phyloP scores from a whole-genome alignment of 768 basidiomycete genomes.

The Lentinula aciculospora region DNA sequence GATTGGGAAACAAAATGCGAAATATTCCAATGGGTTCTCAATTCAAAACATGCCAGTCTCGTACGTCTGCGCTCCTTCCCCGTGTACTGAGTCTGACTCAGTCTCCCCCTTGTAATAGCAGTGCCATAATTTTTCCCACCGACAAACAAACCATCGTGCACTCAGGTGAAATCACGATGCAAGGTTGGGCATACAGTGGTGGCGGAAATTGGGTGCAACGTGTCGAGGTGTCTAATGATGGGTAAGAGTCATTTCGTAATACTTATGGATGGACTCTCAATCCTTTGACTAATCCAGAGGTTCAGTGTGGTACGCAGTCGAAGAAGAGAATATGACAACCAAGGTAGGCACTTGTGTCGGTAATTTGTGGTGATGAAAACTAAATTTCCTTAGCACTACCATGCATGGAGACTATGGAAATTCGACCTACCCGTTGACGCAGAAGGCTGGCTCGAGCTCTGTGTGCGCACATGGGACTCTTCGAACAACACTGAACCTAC shows the following conservation, averaged over 20 bases:
- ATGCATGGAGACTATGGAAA: constrained; percentile 51
- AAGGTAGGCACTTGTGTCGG: constrained; percentile 25
- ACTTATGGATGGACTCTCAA: neutral
- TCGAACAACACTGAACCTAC: constrained; percentile 54
- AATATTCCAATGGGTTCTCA: constrained; percentile 49
- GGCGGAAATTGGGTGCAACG: constrained; percentile 51
- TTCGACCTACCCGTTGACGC: constrained; percentile 46
- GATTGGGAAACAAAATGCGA: constrained; percentile 48
- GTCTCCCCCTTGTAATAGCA: constrained; percentile 22
- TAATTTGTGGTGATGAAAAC: neutral
- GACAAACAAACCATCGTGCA: constrained; percentile 44
- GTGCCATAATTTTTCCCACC: constrained; percentile 39
- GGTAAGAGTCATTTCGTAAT: constrained; percentile 21
- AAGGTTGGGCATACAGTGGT: constrained; percentile 39
- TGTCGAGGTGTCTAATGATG: constrained; percentile 49
- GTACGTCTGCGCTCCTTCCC: constrained; percentile 23
- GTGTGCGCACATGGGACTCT: constrained; percentile 52
- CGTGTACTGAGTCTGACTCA: neutral
- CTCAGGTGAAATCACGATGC: constrained; percentile 38
- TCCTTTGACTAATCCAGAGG: constrained; percentile 24
- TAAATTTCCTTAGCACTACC: constrained; percentile 33
- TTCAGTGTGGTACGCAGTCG: constrained; percentile 43
- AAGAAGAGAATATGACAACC: constrained; percentile 41
- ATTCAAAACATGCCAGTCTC: constrained; percentile 57
- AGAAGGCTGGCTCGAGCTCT: constrained; percentile 53